Conservation (phyloP, 2,329 filamentous ascomycete genomes). For the Neurospora sp. region DNA sequence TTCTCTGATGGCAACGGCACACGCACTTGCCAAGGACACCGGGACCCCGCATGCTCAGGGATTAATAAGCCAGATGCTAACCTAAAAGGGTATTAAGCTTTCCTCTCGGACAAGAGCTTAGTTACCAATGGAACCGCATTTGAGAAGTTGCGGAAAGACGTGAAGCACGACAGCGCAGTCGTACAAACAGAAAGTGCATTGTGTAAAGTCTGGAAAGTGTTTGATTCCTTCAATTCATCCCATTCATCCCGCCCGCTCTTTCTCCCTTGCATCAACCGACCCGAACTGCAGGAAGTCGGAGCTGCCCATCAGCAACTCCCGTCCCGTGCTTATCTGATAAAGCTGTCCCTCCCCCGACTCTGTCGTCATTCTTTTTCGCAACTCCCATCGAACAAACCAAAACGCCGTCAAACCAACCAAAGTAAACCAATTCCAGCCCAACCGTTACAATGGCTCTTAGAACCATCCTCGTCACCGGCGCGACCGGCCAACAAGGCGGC, state of each 20-base stretch:
- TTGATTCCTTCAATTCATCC: neutral
- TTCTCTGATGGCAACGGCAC: neutral
- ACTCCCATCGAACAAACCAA: neutral
- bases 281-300: neutral
- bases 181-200: neutral
- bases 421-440: neutral
- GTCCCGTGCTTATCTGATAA: neutral
- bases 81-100: neutral
- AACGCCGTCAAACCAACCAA: neutral
- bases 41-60: neutral
- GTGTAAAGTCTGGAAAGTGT: neutral
- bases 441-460: conserved; percentile 10
- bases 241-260: neutral
- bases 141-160: neutral
- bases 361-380: neutral
- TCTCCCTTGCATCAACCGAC: neutral
- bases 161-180: neutral
- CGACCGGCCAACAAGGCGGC: conserved; percentile 27
- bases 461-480: conserved; percentile 27
- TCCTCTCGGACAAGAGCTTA: neutral
- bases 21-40: neutral
- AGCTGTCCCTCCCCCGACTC: neutral
- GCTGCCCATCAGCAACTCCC: neutral
- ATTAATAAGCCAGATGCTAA: neutral
- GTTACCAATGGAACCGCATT: neutral